phyloP scores from a whole-genome alignment of 257 asterid genomes.

The Solanum piurae region DNA sequence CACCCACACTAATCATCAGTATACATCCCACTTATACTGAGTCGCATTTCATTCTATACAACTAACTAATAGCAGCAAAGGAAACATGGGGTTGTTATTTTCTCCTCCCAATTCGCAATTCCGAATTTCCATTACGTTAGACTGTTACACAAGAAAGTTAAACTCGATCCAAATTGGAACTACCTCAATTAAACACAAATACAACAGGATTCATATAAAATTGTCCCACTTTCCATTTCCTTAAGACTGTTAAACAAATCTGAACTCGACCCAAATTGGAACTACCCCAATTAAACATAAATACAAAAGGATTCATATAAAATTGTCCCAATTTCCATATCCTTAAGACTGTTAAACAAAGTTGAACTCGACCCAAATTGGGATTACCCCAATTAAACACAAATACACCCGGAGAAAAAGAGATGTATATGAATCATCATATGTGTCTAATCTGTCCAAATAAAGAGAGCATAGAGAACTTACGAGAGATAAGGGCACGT shows the following conservation, averaged over 20 bases:
- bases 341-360: not conserved
- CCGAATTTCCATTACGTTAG: not conserved
- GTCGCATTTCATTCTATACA: not conserved
- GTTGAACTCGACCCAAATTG: not conserved
- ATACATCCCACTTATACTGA: not conserved
- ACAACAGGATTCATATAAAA: not conserved
- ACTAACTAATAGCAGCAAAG: not conserved
- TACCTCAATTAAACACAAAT: not conserved
- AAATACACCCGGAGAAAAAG: not conserved
- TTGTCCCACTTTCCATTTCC: not conserved
- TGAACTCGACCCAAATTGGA: not conserved
- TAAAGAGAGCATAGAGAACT: conserved; percentile 4
- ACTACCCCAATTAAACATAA: not conserved
- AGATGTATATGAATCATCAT: not conserved
- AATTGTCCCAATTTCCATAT: not conserved
- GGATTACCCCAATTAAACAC: not conserved
- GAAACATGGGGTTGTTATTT: not conserved
- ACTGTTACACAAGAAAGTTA: not conserved
- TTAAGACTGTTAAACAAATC: not conserved
- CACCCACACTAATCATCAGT: not conserved
- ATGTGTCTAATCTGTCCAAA: not conserved
- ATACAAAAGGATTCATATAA: not conserved
- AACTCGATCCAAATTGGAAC: not conserved
- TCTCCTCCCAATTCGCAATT: not conserved
- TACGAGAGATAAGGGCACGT: conserved; percentile 80